These are phyloP conservation scores for Protea cynaroides DNA, from an alignment of 164 flowering plant species.

Conservation along the genomic window DNA sequence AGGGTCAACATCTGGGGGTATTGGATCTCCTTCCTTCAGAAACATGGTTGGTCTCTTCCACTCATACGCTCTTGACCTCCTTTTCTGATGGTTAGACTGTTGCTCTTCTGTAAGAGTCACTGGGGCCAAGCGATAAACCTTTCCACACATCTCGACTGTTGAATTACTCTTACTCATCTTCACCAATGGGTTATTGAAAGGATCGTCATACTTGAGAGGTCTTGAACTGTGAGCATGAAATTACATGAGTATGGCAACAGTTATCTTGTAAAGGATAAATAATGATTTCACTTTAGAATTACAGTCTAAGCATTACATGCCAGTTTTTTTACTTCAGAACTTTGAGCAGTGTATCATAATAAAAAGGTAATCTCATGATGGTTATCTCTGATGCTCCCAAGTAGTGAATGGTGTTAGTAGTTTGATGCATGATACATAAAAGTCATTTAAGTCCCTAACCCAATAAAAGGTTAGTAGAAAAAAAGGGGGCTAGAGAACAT, in stretches of 20 bases:
- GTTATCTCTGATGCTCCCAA: not conserved
- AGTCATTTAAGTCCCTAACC: not conserved
- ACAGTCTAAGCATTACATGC: not conserved
- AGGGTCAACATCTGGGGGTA: slow-evolving; percentile 96
- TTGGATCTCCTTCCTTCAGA: slow-evolving; percentile 84
- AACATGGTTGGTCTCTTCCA: slow-evolving; percentile 96
- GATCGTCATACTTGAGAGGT: slow-evolving; percentile 91
- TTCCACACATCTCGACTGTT: slow-evolving; percentile 90
- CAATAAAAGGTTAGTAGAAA: not conserved
- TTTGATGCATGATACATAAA: not conserved
- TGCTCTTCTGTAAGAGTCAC: slow-evolving; percentile 80
- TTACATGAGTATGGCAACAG: not conserved
- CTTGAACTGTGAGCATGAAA: slow-evolving; percentile 41
- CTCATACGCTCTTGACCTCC: slow-evolving; percentile 95
- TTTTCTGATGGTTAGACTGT: slow-evolving; percentile 72
- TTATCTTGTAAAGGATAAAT: not conserved
- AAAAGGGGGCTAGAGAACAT: slow-evolving; percentile 34
- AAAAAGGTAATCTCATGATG: not conserved
- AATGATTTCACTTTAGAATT: not conserved
- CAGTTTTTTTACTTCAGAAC: not conserved
- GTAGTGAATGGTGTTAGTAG: not conserved
- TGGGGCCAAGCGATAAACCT: slow-evolving; percentile 83
- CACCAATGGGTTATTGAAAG: slow-evolving; percentile 90
- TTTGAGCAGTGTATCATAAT: not conserved
- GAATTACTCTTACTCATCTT: slow-evolving; percentile 66